These are phyloP conservation scores for Zizania latifolia DNA, from an alignment of 176 grass and related monocot species.

Conservation along the genomic window DNA sequence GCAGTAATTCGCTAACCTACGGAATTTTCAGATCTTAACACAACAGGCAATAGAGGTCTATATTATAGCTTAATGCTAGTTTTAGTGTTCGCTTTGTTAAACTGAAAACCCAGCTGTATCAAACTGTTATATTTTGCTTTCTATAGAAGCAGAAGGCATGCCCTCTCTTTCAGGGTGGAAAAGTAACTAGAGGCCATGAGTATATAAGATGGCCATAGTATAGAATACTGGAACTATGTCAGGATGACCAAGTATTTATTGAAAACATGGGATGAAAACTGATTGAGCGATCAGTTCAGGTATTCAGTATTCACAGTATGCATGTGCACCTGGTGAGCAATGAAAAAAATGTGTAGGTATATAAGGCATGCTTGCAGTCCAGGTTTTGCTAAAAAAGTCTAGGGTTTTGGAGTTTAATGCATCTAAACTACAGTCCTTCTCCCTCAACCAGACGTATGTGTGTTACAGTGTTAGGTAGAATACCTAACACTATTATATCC, in stretches of 20 bases:
- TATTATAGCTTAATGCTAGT: too few species aligned
- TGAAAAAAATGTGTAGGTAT: background rate
- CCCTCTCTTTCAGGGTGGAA: too few species aligned
- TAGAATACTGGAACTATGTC: background rate
- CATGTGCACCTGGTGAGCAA: too few species aligned
- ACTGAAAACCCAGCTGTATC: too few species aligned
- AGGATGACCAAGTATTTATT: background rate
- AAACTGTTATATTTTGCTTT: too few species aligned
- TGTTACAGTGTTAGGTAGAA: too few species aligned
- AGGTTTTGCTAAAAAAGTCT: background rate
- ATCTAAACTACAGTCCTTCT: slow-evolving; percentile 21
- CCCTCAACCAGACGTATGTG: background rate
- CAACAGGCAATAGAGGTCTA: too few species aligned
- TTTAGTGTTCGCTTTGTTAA: too few species aligned
- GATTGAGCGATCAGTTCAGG: background rate
- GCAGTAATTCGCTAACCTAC: background rate
- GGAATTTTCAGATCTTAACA: background rate
- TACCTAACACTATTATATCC: slow-evolving; percentile 35
- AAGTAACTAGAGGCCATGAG: background rate
- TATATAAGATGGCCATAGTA: background rate
- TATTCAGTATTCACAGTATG: background rate
- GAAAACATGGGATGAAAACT: background rate
- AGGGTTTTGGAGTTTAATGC: background rate
- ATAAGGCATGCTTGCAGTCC: background rate
- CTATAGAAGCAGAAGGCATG: too few species aligned